Conservation (phyloP, 192 early-diverging fungal genomes). For the Coemansia sp. region DNA sequence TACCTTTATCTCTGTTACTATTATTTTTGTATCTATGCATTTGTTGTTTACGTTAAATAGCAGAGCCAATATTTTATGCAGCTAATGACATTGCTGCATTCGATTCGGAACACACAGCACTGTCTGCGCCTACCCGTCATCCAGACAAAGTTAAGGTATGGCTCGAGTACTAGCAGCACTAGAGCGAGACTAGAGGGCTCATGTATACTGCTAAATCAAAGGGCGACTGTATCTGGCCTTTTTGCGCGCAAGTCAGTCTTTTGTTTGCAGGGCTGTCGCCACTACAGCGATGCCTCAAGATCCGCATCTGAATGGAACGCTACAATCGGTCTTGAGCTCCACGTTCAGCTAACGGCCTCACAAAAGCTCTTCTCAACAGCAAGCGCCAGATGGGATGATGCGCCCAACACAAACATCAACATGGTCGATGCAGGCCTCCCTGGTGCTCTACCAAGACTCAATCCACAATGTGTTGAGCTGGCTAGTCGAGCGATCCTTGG, state of each 20-base stretch:
- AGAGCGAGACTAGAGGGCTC: too few species aligned
- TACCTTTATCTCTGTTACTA: too few species aligned
- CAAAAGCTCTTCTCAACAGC: conserved; percentile 84
- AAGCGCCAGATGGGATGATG: conserved; percentile 36
- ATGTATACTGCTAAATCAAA: too few species aligned
- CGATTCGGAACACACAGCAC: too few species aligned
- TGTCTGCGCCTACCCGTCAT: too few species aligned
- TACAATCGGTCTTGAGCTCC: conserved; percentile 88
- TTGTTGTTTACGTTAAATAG: too few species aligned
- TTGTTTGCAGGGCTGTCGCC: not conserved
- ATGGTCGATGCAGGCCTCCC: conserved; percentile 82
- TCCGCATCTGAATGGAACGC: conserved; percentile 51
- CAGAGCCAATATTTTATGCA: too few species aligned
- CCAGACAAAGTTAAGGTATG: too few species aligned
- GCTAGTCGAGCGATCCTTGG: conserved; percentile 73
- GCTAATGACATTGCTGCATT: too few species aligned
- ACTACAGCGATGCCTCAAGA: not conserved
- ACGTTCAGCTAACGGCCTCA: conserved; percentile 70
- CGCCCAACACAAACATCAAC: conserved; percentile 72
- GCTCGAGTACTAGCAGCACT: too few species aligned
- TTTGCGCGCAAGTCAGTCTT: not conserved
- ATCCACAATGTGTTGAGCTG: conserved; percentile 66
- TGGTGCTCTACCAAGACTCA: conserved; percentile 76
- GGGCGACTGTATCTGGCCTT: too few species aligned
- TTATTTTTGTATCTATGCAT: too few species aligned